Percentiles rank a stretch among this genome's conserved stretches.
Evolutionary conservation across 2,329 filamentous ascomycete genomes (phyloP).

Genomic region (Diaporthe longicolla): DNA sequence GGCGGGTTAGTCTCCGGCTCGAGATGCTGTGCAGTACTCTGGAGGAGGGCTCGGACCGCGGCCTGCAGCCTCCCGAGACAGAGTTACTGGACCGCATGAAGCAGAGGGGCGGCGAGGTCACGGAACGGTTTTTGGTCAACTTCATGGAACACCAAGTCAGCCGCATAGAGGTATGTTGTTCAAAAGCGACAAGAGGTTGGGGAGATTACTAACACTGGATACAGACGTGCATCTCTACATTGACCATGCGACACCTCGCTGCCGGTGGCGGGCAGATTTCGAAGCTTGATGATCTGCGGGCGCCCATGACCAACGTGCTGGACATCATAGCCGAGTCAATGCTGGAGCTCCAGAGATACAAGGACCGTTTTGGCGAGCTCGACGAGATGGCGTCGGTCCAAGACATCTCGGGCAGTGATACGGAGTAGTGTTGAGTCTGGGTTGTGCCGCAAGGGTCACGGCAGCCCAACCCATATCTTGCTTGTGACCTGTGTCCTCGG

Average conservation of each 20-base stretch:
- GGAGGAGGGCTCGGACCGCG: constrained; percentile 76
- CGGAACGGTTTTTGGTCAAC: constrained; percentile 88
- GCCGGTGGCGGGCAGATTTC: constrained; percentile 74
- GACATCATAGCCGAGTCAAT: constrained; percentile 72
- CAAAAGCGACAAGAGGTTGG: background rate
- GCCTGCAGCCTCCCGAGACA: constrained; percentile 84
- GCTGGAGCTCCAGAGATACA: constrained; percentile 74
- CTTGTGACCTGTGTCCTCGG: background rate
- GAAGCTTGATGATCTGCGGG: constrained; percentile 79
- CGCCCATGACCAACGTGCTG: constrained; percentile 82
- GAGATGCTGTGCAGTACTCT: constrained; percentile 94
- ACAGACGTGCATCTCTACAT: constrained; percentile 87
- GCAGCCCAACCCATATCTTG: constrained; percentile 1
- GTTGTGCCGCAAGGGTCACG: background rate
- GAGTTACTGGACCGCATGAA: constrained; percentile 81
- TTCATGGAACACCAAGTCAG: constrained; percentile 96
- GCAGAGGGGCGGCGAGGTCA: constrained; percentile 82
- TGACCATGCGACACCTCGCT: constrained; percentile 84
- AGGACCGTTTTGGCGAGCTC: constrained; percentile 65
- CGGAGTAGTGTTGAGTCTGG: constrained; percentile 51
- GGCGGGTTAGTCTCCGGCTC: constrained; percentile 88
- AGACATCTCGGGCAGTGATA: constrained; percentile 52
- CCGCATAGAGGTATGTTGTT: constrained; percentile 85
- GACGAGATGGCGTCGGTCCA: constrained; percentile 45
- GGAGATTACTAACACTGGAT: constrained; percentile 29